Percentiles rank a stretch among this genome's conserved stretches.
These are phyloP conservation scores for peach (Prunus persica) DNA, from an alignment of 306 rosid genomes.

Conservation along the genomic window Prunus_persica_NCBIv2 NC_034011.1:24208001-24208500, in stretches of 20 bases:
- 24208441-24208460: background rate
- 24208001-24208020: conserved; percentile 1
- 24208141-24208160: conserved; percentile 21
- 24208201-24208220: background rate
- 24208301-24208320: background rate
- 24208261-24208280: background rate
- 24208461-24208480: too few relatives aligned
- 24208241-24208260: background rate
- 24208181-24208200: background rate
- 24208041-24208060: background rate
- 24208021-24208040: conserved; percentile 10
- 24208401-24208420: too few relatives aligned
- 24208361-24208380: background rate
- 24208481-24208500: too few relatives aligned
- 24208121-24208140: background rate
- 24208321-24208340: background rate
- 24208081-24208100: background rate
- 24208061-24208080: background rate
- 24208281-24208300: background rate
- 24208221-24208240: background rate
- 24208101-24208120: background rate
- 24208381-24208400: background rate
- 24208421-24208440: background rate
- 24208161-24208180: conserved; percentile 25
- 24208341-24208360: conserved; percentile 18